phyloP scores from a whole-genome alignment of 805 yeast genomes.

The Grigorovia humatica region DNA sequence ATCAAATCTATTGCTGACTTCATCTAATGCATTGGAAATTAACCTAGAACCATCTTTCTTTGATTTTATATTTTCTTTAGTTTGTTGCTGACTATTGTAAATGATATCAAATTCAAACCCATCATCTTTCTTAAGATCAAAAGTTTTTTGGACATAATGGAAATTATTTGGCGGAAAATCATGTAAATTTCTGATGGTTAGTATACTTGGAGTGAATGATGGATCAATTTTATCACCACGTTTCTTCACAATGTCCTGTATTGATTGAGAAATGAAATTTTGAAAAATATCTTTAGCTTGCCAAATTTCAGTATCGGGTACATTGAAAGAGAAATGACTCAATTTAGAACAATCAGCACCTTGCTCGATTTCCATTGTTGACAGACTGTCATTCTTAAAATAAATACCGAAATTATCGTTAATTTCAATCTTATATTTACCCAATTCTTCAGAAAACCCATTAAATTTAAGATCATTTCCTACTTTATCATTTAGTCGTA shows the following conservation, averaged over 20 bases:
- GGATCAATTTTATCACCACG: constrained; percentile 16
- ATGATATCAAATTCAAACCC: constrained; percentile 62
- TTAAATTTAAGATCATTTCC: constrained; percentile 21
- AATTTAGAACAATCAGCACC: constrained; percentile 47
- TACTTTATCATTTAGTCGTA: constrained; percentile 9
- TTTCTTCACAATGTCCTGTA: constrained; percentile 33
- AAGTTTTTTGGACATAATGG: constrained; percentile 70
- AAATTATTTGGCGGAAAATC: constrained; percentile 56
- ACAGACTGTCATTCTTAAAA: constrained; percentile 20
- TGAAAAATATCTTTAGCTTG: constrained; percentile 65
- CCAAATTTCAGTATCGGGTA: constrained; percentile 71
- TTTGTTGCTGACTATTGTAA: constrained; percentile 37
- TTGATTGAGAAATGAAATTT: constrained; percentile 58
- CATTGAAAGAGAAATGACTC: constrained; percentile 56
- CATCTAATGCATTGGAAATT: constrained; percentile 15
- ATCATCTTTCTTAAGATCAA: constrained; percentile 39
- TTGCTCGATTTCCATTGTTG: constrained; percentile 23
- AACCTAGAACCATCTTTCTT: constrained; percentile 13
- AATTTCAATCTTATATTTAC: constrained; percentile 51
- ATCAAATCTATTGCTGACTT: constrained; percentile 36
- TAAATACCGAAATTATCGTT: constrained; percentile 39
- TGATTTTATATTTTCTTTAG: constrained; percentile 32
- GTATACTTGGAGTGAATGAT: constrained; percentile 33
- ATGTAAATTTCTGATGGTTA: constrained; percentile 48
- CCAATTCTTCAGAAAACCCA: constrained; percentile 57